A percentile compares a stretch with the other conserved stretches of the same genome.
phyloP scores from a whole-genome alignment of 2,329 filamentous ascomycete genomes.

The Ascochyta rabiei region DNA sequence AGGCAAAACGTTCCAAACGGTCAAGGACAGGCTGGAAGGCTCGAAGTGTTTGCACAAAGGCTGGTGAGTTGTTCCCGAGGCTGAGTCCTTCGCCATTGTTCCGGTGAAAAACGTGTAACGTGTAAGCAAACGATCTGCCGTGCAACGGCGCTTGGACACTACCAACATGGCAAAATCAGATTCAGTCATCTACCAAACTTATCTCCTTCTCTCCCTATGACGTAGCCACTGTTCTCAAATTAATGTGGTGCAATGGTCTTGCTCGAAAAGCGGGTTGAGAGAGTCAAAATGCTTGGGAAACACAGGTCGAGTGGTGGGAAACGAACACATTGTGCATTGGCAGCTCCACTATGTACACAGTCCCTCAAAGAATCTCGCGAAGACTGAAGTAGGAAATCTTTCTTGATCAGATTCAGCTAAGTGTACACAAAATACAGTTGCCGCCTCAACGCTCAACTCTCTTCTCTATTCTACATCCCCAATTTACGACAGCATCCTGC shows the following conservation, averaged over 20 bases:
- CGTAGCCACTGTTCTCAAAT: neutral
- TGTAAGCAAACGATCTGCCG: neutral
- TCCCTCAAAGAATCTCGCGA: constrained; percentile 8
- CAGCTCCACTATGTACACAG: constrained; percentile 11
- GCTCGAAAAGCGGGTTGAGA: too few species aligned
- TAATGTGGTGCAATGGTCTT: too few species aligned
- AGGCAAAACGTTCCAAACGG: neutral
- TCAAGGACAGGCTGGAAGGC: constrained; percentile 6
- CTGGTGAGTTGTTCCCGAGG: constrained; percentile 6
- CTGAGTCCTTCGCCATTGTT: constrained; percentile 12
- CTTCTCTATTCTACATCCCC: constrained; percentile 5
- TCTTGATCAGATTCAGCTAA: constrained; percentile 40
- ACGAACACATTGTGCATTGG: constrained; percentile 2
- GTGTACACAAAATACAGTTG: constrained; percentile 46
- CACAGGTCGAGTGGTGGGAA: neutral
- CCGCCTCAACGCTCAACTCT: constrained; percentile 23
- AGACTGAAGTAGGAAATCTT: constrained; percentile 33
- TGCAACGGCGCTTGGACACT: neutral
- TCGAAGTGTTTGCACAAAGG: neutral
- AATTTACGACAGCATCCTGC: constrained; percentile 65
- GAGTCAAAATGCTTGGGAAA: too few species aligned
- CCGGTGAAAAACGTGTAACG: constrained; percentile 5
- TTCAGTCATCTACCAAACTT: neutral
- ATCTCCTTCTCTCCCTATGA: neutral
- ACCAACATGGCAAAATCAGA: neutral